These are phyloP conservation scores for Stachybotrys elegans DNA, from an alignment of 2,329 filamentous ascomycete genomes.

Conservation along the genomic window DNA sequence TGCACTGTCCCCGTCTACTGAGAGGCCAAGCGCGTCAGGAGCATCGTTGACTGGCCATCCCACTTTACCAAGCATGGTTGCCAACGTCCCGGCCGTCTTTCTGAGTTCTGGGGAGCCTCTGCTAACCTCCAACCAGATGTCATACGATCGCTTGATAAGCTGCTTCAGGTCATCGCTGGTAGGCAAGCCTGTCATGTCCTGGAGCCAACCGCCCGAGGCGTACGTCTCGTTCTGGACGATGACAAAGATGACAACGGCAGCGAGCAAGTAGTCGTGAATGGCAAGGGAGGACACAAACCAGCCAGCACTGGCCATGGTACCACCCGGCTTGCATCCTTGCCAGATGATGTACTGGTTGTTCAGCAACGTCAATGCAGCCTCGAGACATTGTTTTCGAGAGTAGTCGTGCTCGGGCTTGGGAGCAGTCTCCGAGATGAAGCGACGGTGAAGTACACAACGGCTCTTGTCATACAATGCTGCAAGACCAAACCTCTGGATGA, in stretches of 20 bases:
- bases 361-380: conserved; percentile 43
- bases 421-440: conserved; percentile 41
- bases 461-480: conserved; percentile 49
- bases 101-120: conserved; percentile 31
- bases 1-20: too few relatives aligned
- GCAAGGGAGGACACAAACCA: conserved; percentile 56
- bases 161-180: conserved; percentile 33
- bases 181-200: conserved; percentile 22
- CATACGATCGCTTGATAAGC: conserved; percentile 35
- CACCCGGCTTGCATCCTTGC: conserved; percentile 46
- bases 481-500: conserved; percentile 51
- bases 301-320: conserved; percentile 43
- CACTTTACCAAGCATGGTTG: conserved; percentile 39
- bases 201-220: conserved; percentile 31
- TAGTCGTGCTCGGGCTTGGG: conserved; percentile 42
- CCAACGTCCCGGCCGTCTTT: conserved; percentile 41
- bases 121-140: conserved; percentile 38
- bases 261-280: conserved; percentile 57
- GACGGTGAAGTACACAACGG: conserved; percentile 50
- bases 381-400: conserved; percentile 45
- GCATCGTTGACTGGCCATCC: conserved; percentile 21
- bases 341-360: conserved; percentile 42
- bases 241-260: conserved; percentile 56
- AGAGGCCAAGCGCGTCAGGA: too few relatives aligned
- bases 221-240: conserved; percentile 39